Evolutionary conservation across 164 flowering plant species (phyloP).

Genomic region (Annona squamosa): DNA sequence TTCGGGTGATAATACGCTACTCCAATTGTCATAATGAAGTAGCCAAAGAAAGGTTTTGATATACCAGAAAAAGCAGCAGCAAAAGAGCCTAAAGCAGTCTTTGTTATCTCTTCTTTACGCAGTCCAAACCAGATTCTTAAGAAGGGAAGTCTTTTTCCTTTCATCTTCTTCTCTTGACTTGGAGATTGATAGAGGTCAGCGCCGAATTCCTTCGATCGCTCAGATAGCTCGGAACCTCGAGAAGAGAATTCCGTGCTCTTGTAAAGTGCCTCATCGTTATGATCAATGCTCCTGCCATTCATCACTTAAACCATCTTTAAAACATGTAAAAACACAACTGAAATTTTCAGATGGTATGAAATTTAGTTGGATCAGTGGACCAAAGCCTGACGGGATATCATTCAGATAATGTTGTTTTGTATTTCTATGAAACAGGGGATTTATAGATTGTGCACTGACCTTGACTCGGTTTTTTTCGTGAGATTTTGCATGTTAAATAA

Average conservation of each 20-base stretch:
- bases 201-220: constrained; percentile 10
- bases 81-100: constrained; percentile 38
- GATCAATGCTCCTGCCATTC: constrained; percentile 22
- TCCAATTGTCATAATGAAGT: constrained; percentile 66
- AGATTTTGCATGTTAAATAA: constrained; percentile 51
- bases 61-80: constrained; percentile 72
- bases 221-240: constrained; percentile 17
- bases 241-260: constrained; percentile 10
- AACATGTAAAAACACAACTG: neutral
- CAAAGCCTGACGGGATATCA: neutral
- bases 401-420: neutral
- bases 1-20: constrained; percentile 40
- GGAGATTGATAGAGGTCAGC: constrained; percentile 5
- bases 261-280: constrained; percentile 17
- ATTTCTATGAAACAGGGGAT: neutral
- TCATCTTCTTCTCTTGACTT: constrained; percentile 6
- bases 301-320: constrained; percentile 4
- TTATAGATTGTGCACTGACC: constrained; percentile 24
- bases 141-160: constrained; percentile 17
- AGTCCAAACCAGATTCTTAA: constrained; percentile 28
- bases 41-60: constrained; percentile 70
- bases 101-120: constrained; percentile 21
- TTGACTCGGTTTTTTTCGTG: constrained; percentile 18
- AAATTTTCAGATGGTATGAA: neutral
- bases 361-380: neutral